phyloP scores from a whole-genome alignment of 139 green algal species.

The Tetradesmus obliquus region DNA sequence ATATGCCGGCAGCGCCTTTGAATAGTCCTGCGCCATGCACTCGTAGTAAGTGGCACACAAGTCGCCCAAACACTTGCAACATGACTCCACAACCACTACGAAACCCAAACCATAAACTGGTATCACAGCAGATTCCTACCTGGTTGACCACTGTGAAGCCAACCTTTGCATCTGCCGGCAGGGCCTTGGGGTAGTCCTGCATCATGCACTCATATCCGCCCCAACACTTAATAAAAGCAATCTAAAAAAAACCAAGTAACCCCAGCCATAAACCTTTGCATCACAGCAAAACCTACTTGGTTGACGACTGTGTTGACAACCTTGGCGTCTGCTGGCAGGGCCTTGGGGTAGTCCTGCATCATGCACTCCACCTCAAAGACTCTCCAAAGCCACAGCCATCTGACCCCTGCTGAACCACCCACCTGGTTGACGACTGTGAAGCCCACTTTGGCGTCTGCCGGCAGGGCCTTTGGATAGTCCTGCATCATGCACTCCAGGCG shows the following conservation, averaged over 20 bases:
- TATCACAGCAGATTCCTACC: constrained; percentile 39
- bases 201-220: constrained; percentile 95
- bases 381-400: no score
- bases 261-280: no score
- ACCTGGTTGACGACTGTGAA: constrained; percentile 96
- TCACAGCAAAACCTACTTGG: constrained; percentile 57
- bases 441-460: constrained; percentile 78
- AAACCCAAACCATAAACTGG: no score
- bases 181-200: constrained; percentile 90
- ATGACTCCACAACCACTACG: no score
- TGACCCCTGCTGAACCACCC: not conserved
- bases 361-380: constrained; percentile 78
- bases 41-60: constrained; percentile 57
- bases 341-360: constrained; percentile 97
- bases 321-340: constrained; percentile 66
- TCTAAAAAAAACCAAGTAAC: no score
- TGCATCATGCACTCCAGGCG: constrained; percentile 99
- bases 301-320: constrained; percentile 97
- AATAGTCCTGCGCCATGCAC: constrained; percentile 99
- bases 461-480: constrained; percentile 90
- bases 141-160: constrained; percentile 96
- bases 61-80: no score
- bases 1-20: constrained; percentile 71
- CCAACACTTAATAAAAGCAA: no score
- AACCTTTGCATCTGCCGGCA: constrained; percentile 75